Evolutionary conservation across 495 filamentous ascomycete genomes (phyloP).

Genomic region (Podospora pseudoanserina): DNA sequence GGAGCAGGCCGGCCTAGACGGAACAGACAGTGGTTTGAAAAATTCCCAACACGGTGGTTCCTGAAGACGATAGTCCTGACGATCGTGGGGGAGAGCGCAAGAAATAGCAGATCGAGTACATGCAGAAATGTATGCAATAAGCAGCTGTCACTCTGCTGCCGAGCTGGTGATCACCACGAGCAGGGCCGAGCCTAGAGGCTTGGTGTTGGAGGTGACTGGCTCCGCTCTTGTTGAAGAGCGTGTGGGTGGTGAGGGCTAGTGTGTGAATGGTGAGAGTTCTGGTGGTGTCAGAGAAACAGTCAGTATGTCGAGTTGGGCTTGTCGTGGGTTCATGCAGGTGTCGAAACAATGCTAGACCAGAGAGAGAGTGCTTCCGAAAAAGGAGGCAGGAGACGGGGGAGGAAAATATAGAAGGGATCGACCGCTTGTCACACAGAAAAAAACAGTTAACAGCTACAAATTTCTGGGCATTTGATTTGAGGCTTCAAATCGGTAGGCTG

Average conservation of each 20-base stretch:
- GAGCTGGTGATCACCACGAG: not conserved
- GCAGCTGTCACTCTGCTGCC: not conserved
- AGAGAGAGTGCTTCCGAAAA: not conserved
- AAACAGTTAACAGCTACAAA: not conserved
- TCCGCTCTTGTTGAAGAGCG: not conserved
- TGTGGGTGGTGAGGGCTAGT: not conserved
- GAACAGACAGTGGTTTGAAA: not conserved
- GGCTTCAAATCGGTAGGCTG: not conserved
- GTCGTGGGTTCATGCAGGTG: constrained; percentile 9
- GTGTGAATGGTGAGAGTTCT: not conserved
- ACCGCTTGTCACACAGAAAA: not conserved
- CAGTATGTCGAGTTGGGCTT: not conserved
- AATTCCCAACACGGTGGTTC: no score
- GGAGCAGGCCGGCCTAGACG: not conserved
- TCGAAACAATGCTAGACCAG: constrained; percentile 4
- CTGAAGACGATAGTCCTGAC: not conserved
- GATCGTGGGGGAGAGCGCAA: not conserved
- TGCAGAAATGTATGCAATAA: not conserved
- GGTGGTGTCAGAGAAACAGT: not conserved
- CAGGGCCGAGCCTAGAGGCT: not conserved
- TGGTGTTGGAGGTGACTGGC: not conserved
- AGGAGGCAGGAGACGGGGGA: constrained; percentile 3
- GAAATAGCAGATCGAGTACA: not conserved
- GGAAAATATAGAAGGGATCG: constrained; percentile 10
- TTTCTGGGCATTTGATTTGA: not conserved